Evolutionary conservation across 441 rosid genomes (phyloP), one percentile per base, ranked within the genome.

Genomic region (Macaranga tanarius): DNA sequence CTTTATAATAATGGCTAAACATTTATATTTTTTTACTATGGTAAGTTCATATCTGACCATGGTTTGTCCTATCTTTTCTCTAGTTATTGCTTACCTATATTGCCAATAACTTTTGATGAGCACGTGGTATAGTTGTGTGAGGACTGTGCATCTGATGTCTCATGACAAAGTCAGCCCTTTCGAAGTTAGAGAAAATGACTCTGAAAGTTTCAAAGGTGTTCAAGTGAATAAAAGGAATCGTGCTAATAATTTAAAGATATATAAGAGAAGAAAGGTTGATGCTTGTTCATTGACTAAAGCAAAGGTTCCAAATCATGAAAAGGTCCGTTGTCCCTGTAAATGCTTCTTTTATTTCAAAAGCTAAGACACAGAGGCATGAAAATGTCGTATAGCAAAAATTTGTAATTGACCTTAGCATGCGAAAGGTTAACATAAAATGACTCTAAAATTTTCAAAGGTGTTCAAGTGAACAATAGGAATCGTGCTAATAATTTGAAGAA

Each of bases 91-190:
- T 74, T 89, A 38, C 58, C 58, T 44, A 71, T 55, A 69, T 31
- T 83, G 13, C 96, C 93, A 5, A 69, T 54, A 81, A 73, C 82
- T 78, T 76, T 86, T n/a, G 79, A 80, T 9, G 90, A 85, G 38
- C 47, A 67, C 65, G 80, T 88, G 22, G 70, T 67, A 52, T 89
- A 96, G 96, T 77, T 77, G 10, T 92, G 95, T 44, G 81, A 52
- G 69, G 89, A 81, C 76, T 90, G 95, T 79, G 84, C 60, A 59
- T 67, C 80, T 12, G 72, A 77, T 71, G 45, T 42, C 31, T 15
- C 7, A 40, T 70, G 69, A 60, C 67, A 59, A 60, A 50, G 12
- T 44, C 50, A 15, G 12, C 51, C 55, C 75, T 65, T 60, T 56
- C 34, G 47, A 62, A 12, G 72, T 7, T 1, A 65, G 75, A 62